Evolutionary conservation across 2,329 filamentous ascomycete genomes (phyloP).

Genomic region (Hirsutella minnesotensis): DNA sequence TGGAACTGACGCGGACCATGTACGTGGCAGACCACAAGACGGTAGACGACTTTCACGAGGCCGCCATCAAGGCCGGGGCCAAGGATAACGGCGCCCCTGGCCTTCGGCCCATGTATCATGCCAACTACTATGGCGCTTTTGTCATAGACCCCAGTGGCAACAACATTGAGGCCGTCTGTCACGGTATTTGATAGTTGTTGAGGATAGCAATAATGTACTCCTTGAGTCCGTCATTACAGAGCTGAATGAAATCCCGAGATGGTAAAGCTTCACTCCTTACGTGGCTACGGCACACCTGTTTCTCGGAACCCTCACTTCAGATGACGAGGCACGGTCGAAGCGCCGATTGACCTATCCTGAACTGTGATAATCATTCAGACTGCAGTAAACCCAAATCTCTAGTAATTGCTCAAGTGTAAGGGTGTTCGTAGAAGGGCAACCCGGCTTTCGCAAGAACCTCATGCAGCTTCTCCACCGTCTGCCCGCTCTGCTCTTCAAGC

Average conservation of each 20-base stretch:
- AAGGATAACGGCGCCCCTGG: conserved; percentile 38
- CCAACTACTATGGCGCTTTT: conserved; percentile 38
- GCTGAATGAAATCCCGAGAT: neutral
- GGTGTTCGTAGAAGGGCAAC: neutral
- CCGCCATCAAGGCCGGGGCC: conserved; percentile 29
- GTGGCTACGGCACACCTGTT: no score
- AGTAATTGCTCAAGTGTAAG: neutral
- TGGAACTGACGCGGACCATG: neutral
- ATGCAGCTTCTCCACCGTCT: conserved; percentile 7
- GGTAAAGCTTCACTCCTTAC: neutral
- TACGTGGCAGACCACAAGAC: conserved; percentile 22
- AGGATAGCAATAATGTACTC: neutral
- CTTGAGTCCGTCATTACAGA: neutral
- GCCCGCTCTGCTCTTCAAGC: conserved; percentile 20
- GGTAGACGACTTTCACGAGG: conserved; percentile 32
- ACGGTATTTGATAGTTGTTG: neutral
- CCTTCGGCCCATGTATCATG: conserved; percentile 26
- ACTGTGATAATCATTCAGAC: no score
- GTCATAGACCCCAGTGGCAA: conserved; percentile 38
- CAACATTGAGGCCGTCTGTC: conserved; percentile 34
- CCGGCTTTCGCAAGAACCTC: conserved; percentile 5
- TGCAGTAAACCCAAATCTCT: no score
- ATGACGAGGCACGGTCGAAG: no score
- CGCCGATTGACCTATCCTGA: no score
- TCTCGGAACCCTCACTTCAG: no score